Conservation (phyloP, 805 yeast genomes). For the Yueomyces sp. region DNA sequence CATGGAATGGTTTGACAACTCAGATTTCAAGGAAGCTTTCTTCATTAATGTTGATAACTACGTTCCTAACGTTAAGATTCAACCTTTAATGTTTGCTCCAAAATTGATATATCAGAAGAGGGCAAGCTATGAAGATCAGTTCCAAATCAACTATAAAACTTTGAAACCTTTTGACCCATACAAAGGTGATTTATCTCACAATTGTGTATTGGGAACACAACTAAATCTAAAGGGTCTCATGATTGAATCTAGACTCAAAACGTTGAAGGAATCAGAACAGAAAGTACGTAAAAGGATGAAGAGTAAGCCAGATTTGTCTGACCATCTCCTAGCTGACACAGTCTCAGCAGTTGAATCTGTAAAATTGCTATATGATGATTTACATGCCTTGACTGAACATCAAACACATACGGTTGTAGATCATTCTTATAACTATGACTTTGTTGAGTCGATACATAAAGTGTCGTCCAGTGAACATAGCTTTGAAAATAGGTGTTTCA, state of each 20-base stretch:
- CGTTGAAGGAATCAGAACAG: slow-evolving; percentile 3
- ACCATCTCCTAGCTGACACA: slow-evolving; percentile 4
- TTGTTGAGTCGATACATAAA: not conserved
- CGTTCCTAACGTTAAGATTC: slow-evolving; percentile 32
- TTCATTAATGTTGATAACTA: slow-evolving; percentile 26
- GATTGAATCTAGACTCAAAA: slow-evolving; percentile 11
- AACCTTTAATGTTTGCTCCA: slow-evolving; percentile 57
- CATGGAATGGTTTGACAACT: slow-evolving; percentile 44
- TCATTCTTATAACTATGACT: slow-evolving; percentile 1
- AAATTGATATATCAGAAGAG: slow-evolving; percentile 56
- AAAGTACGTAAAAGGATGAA: slow-evolving; percentile 14
- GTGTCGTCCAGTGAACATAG: not conserved
- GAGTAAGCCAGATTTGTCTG: slow-evolving; percentile 7
- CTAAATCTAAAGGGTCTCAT: slow-evolving; percentile 10
- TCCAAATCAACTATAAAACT: slow-evolving; percentile 27
- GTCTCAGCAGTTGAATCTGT: slow-evolving; percentile 9
- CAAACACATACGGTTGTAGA: slow-evolving; percentile 11
- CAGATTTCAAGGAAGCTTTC: slow-evolving; percentile 50
- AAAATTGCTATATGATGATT: slow-evolving; percentile 11
- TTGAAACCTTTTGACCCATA: slow-evolving; percentile 30
- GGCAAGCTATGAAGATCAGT: slow-evolving; percentile 35
- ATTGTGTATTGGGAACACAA: slow-evolving; percentile 34
- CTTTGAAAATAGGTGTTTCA: slow-evolving; percentile 48
- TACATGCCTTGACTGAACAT: slow-evolving; percentile 14
- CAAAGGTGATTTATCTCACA: slow-evolving; percentile 44